These are phyloP conservation scores for Exophiala spinifera DNA, from an alignment of 2,329 filamentous ascomycete genomes.

Conservation along the genomic window DNA sequence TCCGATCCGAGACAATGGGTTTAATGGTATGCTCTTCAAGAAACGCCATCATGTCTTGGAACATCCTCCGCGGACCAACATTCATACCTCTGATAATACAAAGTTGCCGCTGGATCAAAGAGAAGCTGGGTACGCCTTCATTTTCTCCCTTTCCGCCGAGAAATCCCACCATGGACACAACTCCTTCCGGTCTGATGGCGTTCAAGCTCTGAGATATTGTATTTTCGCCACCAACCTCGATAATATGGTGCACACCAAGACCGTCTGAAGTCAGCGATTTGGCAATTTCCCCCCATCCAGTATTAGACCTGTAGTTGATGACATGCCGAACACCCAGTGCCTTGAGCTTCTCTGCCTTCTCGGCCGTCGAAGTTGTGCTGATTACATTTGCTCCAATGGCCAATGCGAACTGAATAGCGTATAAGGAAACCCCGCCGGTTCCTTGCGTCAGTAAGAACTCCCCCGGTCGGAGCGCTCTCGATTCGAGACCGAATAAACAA, in stretches of 20 bases:
- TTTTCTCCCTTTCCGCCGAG: conserved; percentile 39
- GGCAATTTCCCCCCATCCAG: conserved; percentile 60
- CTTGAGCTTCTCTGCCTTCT: conserved; percentile 53
- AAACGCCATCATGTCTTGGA: neutral
- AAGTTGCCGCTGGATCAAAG: conserved; percentile 39
- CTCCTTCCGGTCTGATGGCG: conserved; percentile 46
- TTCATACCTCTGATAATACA: neutral
- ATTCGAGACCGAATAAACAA: conserved; percentile 56
- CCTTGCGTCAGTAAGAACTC: conserved; percentile 58
- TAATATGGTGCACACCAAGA: conserved; percentile 58
- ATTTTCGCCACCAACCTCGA: conserved; percentile 63
- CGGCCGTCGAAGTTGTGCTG: conserved; percentile 56
- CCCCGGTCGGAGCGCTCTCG: conserved; percentile 50
- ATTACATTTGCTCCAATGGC: conserved; percentile 54
- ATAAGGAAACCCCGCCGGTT: conserved; percentile 59
- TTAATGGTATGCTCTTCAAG: neutral
- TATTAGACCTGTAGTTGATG: conserved; percentile 59
- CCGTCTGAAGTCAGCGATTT: conserved; percentile 49
- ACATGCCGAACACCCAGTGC: conserved; percentile 56
- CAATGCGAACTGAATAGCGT: conserved; percentile 39
- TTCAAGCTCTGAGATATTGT: conserved; percentile 57
- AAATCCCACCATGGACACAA: conserved; percentile 51
- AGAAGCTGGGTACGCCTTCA: conserved; percentile 52
- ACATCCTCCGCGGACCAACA: neutral
- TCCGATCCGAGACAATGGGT: conserved; percentile 57